Conservation (phyloP, 1,284 basidiomycete species). For the Tremellales sp. region DNA sequence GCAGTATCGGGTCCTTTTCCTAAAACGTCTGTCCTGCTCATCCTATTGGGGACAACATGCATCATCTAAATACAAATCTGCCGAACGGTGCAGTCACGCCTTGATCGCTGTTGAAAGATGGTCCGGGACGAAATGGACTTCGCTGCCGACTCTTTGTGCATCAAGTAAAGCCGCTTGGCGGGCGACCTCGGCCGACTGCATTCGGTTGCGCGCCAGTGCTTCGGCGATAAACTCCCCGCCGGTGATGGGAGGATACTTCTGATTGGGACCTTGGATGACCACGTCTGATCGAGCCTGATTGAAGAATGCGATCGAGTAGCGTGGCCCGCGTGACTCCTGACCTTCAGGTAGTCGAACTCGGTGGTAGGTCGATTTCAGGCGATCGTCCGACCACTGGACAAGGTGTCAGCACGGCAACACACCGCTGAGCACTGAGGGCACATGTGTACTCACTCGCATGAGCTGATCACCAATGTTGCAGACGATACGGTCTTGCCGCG, state of each 20-base stretch:
- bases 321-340: constrained; percentile 15
- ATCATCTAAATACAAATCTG: not conserved
- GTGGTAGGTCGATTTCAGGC: constrained; percentile 34
- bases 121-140: constrained; percentile 29
- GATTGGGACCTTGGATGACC: constrained; percentile 31
- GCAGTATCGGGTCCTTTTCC: constrained; percentile 14
- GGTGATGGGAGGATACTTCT: constrained; percentile 31
- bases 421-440: not conserved
- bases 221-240: constrained; percentile 30
- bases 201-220: constrained; percentile 27
- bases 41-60: not conserved
- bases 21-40: constrained; percentile 4
- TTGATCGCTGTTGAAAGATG: constrained; percentile 10
- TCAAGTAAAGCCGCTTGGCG: constrained; percentile 11
- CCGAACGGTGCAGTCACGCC: not conserved
- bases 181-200: constrained; percentile 32
- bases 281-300: constrained; percentile 28
- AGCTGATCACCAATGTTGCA: constrained; percentile 40
- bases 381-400: constrained; percentile 29
- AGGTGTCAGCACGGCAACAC: not conserved
- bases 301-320: constrained; percentile 37
- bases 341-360: constrained; percentile 30
- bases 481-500: constrained; percentile 29
- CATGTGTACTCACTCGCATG: constrained; percentile 17
- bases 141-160: constrained; percentile 14